These are phyloP conservation scores for Metarhizium sp. DNA, from an alignment of 2,329 filamentous ascomycete species.

Conservation along the genomic window DNA sequence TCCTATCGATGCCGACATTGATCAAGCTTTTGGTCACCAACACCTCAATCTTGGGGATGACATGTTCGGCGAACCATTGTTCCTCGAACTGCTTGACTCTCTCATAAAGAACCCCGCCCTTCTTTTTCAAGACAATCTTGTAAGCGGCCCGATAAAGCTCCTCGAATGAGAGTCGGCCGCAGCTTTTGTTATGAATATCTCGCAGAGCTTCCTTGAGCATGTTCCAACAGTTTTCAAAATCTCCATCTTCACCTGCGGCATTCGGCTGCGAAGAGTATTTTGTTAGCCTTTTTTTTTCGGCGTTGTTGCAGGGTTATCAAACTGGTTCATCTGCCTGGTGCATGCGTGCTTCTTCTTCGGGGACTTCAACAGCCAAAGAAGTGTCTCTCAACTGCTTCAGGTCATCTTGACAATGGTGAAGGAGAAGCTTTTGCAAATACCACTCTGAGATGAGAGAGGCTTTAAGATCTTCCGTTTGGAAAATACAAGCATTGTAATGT, in stretches of 20 bases:
- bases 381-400: too few species aligned
- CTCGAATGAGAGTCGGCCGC: conserved; percentile 85
- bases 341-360: too few species aligned
- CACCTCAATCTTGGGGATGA: conserved; percentile 60
- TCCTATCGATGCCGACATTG: conserved; percentile 47
- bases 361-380: too few species aligned
- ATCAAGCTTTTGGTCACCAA: conserved; percentile 63
- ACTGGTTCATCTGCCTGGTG: too few species aligned
- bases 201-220: conserved; percentile 66
- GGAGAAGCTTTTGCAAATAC: too few species aligned
- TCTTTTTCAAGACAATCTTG: conserved; percentile 84
- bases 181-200: conserved; percentile 89
- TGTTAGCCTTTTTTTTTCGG: conserved; percentile 11
- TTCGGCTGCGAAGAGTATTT: conserved; percentile 18
- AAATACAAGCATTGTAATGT: too few species aligned
- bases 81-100: conserved; percentile 73
- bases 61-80: conserved; percentile 66
- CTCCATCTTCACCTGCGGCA: conserved; percentile 47
- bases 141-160: conserved; percentile 91
- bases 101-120: conserved; percentile 72
- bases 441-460: too few species aligned
- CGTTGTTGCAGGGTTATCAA: too few species aligned
- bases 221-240: conserved; percentile 81
- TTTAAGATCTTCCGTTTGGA: too few species aligned
- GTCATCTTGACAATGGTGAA: too few species aligned